These are phyloP conservation scores for Chlorella sp. DNA, from an alignment of 139 green algal species.

Conservation along the genomic window DNA sequence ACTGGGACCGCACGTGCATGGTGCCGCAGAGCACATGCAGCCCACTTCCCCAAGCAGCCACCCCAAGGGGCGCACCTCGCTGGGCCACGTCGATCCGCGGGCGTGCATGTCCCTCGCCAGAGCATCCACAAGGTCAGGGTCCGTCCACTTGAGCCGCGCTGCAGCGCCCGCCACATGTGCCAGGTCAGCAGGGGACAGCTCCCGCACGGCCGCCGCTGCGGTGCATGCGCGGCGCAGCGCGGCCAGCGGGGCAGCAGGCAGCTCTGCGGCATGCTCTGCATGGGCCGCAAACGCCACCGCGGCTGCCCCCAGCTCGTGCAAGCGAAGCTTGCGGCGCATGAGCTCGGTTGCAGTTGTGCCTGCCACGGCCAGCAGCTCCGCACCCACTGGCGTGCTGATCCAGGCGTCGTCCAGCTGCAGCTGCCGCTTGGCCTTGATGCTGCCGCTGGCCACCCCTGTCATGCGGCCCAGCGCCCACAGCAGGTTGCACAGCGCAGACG, in stretches of 20 bases:
- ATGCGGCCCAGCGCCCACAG: constrained; percentile 4
- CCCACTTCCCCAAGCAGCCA: neutral
- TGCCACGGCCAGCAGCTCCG: neutral
- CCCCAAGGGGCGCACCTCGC: neutral
- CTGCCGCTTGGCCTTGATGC: neutral
- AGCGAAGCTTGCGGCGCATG: neutral
- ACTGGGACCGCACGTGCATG: no score
- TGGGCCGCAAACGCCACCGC: neutral
- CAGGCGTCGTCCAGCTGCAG: neutral
- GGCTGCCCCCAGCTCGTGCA: neutral
- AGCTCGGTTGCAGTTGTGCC: neutral
- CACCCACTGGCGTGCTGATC: neutral
- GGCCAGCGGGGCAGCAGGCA: neutral
- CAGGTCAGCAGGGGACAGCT: neutral
- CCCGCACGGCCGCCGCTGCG: neutral
- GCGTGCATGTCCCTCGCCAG: neutral
- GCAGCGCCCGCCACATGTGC: neutral
- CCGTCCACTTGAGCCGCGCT: constrained; percentile 14
- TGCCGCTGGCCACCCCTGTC: neutral
- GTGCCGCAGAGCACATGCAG: no score
- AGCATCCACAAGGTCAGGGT: neutral
- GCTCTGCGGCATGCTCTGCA: neutral
- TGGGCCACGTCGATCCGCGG: neutral
- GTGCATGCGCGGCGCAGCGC: neutral
- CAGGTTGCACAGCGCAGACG: constrained; percentile 6